Conservation (phyloP, 1,284 basidiomycete genomes). For the Tylopilus sp. region DNA sequence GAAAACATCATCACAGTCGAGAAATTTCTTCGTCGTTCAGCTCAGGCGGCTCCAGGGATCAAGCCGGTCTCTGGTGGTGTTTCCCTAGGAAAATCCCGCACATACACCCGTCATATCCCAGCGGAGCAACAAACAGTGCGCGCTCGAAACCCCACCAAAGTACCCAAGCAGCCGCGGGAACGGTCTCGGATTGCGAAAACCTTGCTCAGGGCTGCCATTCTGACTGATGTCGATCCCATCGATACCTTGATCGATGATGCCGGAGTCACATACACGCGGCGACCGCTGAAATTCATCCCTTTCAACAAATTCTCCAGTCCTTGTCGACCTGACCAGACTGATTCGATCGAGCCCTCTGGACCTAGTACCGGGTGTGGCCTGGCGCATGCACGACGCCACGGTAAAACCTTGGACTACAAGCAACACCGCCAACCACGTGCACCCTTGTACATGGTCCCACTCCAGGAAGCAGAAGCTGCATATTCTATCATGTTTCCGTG, state of each 20-base stretch:
- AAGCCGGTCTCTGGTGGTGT: not conserved
- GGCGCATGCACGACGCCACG: not conserved
- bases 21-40: constrained; percentile 20
- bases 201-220: constrained; percentile 26
- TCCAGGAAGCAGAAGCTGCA: constrained; percentile 29
- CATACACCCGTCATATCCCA: constrained; percentile 21
- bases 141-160: not conserved
- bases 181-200: constrained; percentile 12
- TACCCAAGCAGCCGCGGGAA: not conserved
- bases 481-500: constrained; percentile 31
- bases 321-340: not conserved
- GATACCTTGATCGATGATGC: constrained; percentile 13
- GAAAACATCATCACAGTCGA: constrained; percentile 28
- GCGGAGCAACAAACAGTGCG: not conserved
- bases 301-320: constrained; percentile 18
- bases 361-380: not conserved
- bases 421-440: constrained; percentile 1
- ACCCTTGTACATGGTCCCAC: constrained; percentile 25
- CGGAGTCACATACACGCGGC: constrained; percentile 15
- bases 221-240: constrained; percentile 26
- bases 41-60: not conserved
- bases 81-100: constrained; percentile 4
- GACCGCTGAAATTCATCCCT: constrained; percentile 29
- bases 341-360: not conserved
- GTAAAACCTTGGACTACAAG: not conserved